Evolutionary conservation across 768 basidiomycete species (phyloP), one percentile per base, ranked within the genome.

Genomic region (Boletus tylopilopsis): DNA sequence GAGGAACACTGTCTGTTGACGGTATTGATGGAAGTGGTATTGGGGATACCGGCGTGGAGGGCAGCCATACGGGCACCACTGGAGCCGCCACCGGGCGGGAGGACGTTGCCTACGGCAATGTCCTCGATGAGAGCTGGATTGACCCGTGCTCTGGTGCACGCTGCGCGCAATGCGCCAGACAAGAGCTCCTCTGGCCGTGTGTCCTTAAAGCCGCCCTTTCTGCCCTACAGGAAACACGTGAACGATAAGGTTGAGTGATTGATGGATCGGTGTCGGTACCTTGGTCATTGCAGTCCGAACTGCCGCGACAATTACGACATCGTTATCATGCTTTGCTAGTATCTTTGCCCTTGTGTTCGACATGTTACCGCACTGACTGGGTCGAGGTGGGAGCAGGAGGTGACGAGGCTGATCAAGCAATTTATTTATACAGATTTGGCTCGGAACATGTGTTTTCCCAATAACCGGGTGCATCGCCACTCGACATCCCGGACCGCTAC

Each of bases 211-310:
- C 86, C 89, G 47, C 93, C 93, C 63, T 92, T 94, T 63, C 76
- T 83, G 22, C 80, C 81, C 88, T 90, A 55, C 18, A 57, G 41
- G 15, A 49, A 51, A 41, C 24, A 37, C 41, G 38, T 43, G 43
- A 57, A 25, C 16, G 24, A 29, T n/a, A 21, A 16, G 32, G 44
- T 7, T 34, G 27, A 49, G 33, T 24, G 36, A 40, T 18, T n/a
- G n/a, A n/a, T n/a, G n/a, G n/a, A n/a, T n/a, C n/a, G 35, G 25
- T 34, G 27, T 35, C 37, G 9, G 46, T 29, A 90, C 92, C 79
- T 94, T 95, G 25, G 94, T 96, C 51, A 95, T 77, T 22, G 96
- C 90, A 38, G 94, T 92, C 54, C 96, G 84, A 41, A 91, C 80
- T 19, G 94, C 94, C 11, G 83, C 73, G 61, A 92, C 82, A 64